Conservation (phyloP, 495 filamentous ascomycete species). For the Clavariopsis aquatica region DNA sequence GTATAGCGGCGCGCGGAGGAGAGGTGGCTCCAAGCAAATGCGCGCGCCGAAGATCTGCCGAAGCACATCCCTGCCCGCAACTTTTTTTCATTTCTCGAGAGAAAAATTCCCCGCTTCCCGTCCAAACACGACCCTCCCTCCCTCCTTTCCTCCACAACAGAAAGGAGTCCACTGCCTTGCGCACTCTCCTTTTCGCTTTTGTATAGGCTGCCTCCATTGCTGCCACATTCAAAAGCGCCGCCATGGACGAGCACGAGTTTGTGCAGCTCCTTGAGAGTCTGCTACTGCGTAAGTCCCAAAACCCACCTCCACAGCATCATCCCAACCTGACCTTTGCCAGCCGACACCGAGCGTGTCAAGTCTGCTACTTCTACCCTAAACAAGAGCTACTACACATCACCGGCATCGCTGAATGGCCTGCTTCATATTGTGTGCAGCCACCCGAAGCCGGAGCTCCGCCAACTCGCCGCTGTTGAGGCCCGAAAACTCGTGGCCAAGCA, state of each 20-base stretch:
- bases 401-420: slow-evolving; percentile 77
- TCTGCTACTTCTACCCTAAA: slow-evolving; percentile 85
- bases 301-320: slow-evolving; percentile 20
- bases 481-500: slow-evolving; percentile 80
- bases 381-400: slow-evolving; percentile 85
- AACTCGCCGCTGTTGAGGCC: slow-evolving; percentile 87
- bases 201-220: slow-evolving; percentile 4
- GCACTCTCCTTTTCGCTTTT: background rate
- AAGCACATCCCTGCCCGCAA: background rate
- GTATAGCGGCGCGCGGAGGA: background rate
- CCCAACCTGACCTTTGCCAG: slow-evolving; percentile 46
- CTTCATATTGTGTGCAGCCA: slow-evolving; percentile 81
- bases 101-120: slow-evolving; percentile 10
- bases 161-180: background rate
- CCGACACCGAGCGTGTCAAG: slow-evolving; percentile 80
- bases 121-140: slow-evolving; percentile 4
- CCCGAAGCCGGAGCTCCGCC: slow-evolving; percentile 69
- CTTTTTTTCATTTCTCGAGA: background rate
- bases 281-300: slow-evolving; percentile 46
- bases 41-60: background rate
- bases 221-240: background rate
- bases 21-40: background rate
- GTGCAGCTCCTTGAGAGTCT: slow-evolving; percentile 50
- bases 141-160: background rate
- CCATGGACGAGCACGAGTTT: slow-evolving; percentile 53